Base-by-base conservation (phyloP, 129 eudicot species). In the Heracleum sosnowskyi region DNA sequence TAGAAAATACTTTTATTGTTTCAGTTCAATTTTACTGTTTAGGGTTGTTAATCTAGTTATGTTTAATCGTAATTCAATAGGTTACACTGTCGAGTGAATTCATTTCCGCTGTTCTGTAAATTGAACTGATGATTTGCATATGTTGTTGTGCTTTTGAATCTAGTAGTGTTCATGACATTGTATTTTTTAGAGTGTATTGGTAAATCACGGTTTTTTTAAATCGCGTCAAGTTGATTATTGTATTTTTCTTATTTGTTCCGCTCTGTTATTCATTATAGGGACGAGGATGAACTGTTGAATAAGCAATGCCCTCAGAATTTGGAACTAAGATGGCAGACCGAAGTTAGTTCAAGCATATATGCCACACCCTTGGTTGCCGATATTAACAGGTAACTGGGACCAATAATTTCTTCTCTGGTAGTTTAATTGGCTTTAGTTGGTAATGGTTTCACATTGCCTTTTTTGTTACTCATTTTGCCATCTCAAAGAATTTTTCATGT, bases 281-380 rank as follows among this genome's bases (percentile, higher is more conserved):
- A 90, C 29, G 99, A 96, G 85, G 92, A 92, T 78, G 97, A 88
- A 76, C 76, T 96, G 77, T 76, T 92, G 86, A 96, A 96, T 72
- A 88, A 96, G 62, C 99, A 92, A 77, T 96, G 99, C 82, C 97
- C 99, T 60, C 99, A 84, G 81, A 88, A 90, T 86, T 89, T 96
- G 93, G 99, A 96, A 84, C 83, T 96, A 68, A 87, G 99, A 83
- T 92, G 99, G 99, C 99, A 92, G 85, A 87, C 97, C 15, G 99
- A 96, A 96, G 99, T 96, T 70, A 92, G 96, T 88, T 96, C 99
- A 73, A 96, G 99, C 97, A 86, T 96, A 76, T 96, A 92, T 73
- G 97, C 99, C 15, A 78, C 97, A 24, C 99, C 99, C 18, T 84
- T 96, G 79, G 78, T 96, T 69, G 99, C 99, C 22, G 99, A 96